Evolutionary conservation across 2,329 filamentous ascomycete genomes (phyloP).

Genomic region (Teratosphaeria destructans): DNA sequence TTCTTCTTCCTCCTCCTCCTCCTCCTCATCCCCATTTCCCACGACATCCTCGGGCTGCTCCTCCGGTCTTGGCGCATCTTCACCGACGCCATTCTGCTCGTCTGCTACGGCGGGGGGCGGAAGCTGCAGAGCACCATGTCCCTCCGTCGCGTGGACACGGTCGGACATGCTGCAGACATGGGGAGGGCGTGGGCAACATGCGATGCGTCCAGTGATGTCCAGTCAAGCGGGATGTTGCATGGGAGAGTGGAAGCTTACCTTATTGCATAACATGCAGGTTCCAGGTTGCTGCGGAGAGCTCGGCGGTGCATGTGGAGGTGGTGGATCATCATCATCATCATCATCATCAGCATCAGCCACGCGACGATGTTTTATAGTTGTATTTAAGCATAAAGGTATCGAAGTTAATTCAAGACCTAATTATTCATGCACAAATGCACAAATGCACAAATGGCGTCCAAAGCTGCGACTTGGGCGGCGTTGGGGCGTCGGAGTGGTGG

Average conservation of each 20-base stretch:
- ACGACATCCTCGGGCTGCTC: conserved; percentile 26
- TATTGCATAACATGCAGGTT: no score
- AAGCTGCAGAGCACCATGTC: conserved; percentile 3
- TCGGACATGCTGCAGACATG: conserved; percentile 30
- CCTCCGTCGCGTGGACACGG: conserved; percentile 19
- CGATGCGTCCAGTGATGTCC: neutral
- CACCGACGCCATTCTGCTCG: conserved; percentile 14
- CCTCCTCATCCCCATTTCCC: conserved; percentile 31
- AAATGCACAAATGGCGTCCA: conserved; percentile 2
- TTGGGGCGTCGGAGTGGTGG: conserved; percentile 8
- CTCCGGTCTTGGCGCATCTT: conserved; percentile 16
- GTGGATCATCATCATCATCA: neutral
- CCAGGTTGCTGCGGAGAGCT: neutral
- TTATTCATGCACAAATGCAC: neutral
- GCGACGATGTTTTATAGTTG: neutral
- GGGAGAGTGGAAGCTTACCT: neutral
- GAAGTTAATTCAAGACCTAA: neutral
- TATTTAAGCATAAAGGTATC: no score
- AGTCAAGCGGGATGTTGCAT: neutral
- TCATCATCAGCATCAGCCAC: neutral
- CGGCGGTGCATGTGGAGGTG: neutral
- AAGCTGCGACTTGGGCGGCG: conserved; percentile 20
- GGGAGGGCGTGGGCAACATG: conserved; percentile 3
- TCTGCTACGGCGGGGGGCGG: conserved; percentile 7
- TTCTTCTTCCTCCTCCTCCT: conserved; percentile 60